Evolutionary conservation across 148 eudicot genomes (phyloP).

Genomic region (Rhododendron vialii): DNA sequence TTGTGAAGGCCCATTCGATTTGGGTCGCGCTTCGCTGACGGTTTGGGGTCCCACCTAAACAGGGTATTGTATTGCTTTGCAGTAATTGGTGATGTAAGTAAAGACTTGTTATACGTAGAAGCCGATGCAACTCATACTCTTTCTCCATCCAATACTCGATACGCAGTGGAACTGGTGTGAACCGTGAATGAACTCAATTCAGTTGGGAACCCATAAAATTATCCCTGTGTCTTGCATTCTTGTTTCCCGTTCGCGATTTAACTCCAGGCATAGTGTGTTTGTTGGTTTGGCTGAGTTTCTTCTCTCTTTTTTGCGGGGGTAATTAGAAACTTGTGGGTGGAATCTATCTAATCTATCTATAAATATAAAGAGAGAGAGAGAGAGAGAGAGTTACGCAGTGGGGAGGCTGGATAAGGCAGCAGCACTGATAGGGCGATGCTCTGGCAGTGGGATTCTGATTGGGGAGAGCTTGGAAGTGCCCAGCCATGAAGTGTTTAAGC

Average conservation of each 20-base stretch:
- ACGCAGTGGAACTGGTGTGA: too few species aligned
- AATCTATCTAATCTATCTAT: neutral
- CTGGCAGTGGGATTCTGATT: constrained; percentile 17
- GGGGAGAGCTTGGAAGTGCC: constrained; percentile 23
- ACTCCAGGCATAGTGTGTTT: too few species aligned
- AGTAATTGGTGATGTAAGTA: neutral
- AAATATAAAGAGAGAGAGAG: neutral
- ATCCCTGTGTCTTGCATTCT: too few species aligned
- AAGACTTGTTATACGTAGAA: neutral
- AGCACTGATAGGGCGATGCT: constrained; percentile 31
- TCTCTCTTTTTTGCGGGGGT: neutral
- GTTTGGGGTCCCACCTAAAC: too few species aligned
- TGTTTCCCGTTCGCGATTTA: too few species aligned
- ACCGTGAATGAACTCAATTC: too few species aligned
- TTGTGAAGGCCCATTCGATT: neutral
- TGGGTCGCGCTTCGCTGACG: neutral
- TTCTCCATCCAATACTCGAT: neutral
- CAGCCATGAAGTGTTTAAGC: constrained; percentile 35
- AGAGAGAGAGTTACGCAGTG: constrained; percentile 35
- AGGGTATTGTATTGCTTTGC: too few species aligned
- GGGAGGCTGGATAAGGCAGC: constrained; percentile 47
- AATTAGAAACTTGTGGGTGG: neutral
- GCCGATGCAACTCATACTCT: neutral
- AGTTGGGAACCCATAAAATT: too few species aligned
- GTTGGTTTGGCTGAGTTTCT: neutral